phyloP scores from a whole-genome alignment of 176 grass and related monocot genomes.

The Coix lacrymajobi region DNA sequence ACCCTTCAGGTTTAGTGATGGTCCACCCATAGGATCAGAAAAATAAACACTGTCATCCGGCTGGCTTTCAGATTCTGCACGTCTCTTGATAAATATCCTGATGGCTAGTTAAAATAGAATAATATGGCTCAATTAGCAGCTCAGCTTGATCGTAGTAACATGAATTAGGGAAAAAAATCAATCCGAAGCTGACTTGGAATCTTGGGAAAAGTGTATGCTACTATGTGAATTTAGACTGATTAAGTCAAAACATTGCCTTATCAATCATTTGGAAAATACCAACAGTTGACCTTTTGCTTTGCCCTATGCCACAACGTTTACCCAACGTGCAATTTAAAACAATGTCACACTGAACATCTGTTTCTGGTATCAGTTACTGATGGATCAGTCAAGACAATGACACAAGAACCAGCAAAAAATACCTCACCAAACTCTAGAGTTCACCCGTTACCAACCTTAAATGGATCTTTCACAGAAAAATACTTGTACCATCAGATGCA shows the following conservation, averaged over 20 bases:
- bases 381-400: background rate
- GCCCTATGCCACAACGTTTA: background rate
- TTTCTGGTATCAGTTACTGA: background rate
- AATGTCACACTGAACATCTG: background rate
- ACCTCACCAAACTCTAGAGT: background rate
- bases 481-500: background rate
- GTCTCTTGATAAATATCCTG: background rate
- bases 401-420: conserved; percentile 10
- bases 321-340: background rate
- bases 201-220: background rate
- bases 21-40: background rate
- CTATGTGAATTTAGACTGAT: background rate
- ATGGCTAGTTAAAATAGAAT: background rate
- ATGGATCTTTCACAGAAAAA: background rate
- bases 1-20: background rate
- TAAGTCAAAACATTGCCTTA: background rate
- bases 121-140: background rate
- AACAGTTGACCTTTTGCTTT: background rate
- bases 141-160: background rate
- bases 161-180: background rate
- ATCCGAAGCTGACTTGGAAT: background rate
- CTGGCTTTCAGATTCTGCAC: conserved; percentile 1
- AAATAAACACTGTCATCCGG: background rate
- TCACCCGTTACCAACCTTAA: conserved; percentile 21
- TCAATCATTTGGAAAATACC: background rate